Evolutionary conservation across 352 stramenopile genomes (phyloP).

Genomic region (Elongisporangium undulatum): DNA sequence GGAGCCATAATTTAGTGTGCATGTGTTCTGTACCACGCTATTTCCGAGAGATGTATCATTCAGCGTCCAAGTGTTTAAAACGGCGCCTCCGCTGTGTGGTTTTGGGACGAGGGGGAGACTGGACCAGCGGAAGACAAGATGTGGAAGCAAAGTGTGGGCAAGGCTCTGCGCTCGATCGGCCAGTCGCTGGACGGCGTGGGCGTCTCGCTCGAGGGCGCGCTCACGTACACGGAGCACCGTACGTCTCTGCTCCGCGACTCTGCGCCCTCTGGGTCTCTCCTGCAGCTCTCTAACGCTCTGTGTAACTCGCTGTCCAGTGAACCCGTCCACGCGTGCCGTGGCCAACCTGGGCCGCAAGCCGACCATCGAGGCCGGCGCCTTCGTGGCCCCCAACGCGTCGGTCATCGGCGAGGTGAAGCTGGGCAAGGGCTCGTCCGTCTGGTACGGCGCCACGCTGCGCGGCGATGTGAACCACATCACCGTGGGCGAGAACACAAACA

Average conservation of each 20-base stretch:
- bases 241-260: conserved; percentile 19
- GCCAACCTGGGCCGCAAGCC: conserved; percentile 65
- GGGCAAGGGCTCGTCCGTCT: conserved; percentile 88
- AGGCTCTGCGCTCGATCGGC: conserved; percentile 78
- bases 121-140: conserved; percentile 31
- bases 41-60: neutral
- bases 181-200: conserved; percentile 85
- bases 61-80: conserved; percentile 4
- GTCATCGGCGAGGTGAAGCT: conserved; percentile 93
- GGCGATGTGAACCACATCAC: conserved; percentile 91
- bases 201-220: conserved; percentile 70
- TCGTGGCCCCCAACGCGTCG: conserved; percentile 90
- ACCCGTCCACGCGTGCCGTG: conserved; percentile 76
- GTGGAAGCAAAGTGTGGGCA: conserved; percentile 68
- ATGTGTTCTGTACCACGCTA: neutral
- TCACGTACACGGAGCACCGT: conserved; percentile 88
- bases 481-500: conserved; percentile 93
- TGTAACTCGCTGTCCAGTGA: conserved; percentile 50
- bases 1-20: neutral
- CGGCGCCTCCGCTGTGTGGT: neutral
- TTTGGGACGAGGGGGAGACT: conserved; percentile 1
- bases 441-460: conserved; percentile 91
- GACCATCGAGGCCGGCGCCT: conserved; percentile 51
- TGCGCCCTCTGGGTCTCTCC: neutral
- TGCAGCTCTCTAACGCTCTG: neutral